Base-by-base conservation (phyloP, 2,329 filamentous ascomycete genomes). In the Xylariaceae sp. region DNA sequence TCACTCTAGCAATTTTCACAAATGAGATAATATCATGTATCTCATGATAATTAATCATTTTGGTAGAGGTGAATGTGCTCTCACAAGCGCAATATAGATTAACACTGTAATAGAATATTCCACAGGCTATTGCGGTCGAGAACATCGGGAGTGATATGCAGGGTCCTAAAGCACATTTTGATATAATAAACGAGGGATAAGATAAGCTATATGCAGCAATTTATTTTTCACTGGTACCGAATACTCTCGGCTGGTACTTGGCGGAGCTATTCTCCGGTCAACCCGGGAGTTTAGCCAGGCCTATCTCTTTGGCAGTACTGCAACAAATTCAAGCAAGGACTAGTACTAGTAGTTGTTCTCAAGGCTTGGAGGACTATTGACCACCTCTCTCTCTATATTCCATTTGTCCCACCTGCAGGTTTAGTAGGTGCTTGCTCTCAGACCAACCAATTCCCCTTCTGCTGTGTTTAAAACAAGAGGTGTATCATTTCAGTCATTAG, bases 241-340 rank as follows among this genome's bases (percentile, higher is more conserved):
- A 61, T 50, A 46, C 42, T 59, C 27, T 35, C 45, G 39, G 45
- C 26, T 60, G 46, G 44, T 55, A 60, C 59, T 61, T 49, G 55
- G 57, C 64, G 64, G 65, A 65, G 53, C 39, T 47, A 55, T 47
- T 47, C 55, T 65, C 65, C 65, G 65, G 47, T 33, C 45, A 47
- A 49, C 56, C 44, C n/a, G n/a, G n/a, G 53, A 60, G 61, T 67
- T 66, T 65, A 64, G 58, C 60, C 62, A 61, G 55, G 44, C 42
- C 51, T 35, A 42, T 50, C 50, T 33, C 29, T 33, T 21, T n/a
- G 18, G 23, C 26, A 21, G 27, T 40, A 8, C 18, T 23, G 13
- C 27, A 45, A 37, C 24, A 40, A 27, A 44, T 30, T 37, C 46
- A 36, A 42, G 15, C 42, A 35, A 43, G 18, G n/a, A 13, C 13